A percentile compares a stretch with the other conserved stretches of the same genome.
These are phyloP conservation scores for Gastrodia elata DNA, from an alignment of 106 monocot genomes.

Conservation along the genomic window DNA sequence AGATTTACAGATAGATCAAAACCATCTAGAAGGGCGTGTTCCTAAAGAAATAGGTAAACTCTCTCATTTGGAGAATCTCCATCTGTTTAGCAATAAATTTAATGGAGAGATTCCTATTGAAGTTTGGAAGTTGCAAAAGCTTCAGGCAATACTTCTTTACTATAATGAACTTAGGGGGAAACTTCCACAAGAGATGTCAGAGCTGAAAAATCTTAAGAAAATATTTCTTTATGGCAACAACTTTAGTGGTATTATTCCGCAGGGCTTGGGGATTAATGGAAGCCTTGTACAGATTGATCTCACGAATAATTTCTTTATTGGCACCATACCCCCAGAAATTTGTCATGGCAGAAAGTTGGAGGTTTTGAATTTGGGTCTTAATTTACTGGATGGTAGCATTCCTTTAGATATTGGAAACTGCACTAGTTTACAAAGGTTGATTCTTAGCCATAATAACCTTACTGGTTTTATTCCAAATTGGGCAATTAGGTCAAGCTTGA, in stretches of 20 bases:
- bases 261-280: slow-evolving; percentile 42
- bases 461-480: slow-evolving; percentile 46
- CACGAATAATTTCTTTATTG: slow-evolving; percentile 48
- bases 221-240: slow-evolving; percentile 54
- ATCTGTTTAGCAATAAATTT: slow-evolving; percentile 46
- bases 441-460: slow-evolving; percentile 51
- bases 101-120: slow-evolving; percentile 58
- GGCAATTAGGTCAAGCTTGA: slow-evolving; percentile 17
- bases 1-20: slow-evolving; percentile 33
- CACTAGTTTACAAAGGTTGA: slow-evolving; percentile 44
- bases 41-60: slow-evolving; percentile 52
- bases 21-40: slow-evolving; percentile 54
- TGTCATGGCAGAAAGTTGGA: slow-evolving; percentile 36
- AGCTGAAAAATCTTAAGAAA: slow-evolving; percentile 48
- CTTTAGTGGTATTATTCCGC: slow-evolving; percentile 63
- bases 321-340: slow-evolving; percentile 54
- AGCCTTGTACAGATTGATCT: slow-evolving; percentile 46
- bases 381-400: slow-evolving; percentile 51
- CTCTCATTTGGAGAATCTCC: slow-evolving; percentile 29
- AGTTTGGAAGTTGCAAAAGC: slow-evolving; percentile 50
- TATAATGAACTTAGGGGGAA: slow-evolving; percentile 51
- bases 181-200: slow-evolving; percentile 39
- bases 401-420: slow-evolving; percentile 49
- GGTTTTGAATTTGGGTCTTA: slow-evolving; percentile 40
- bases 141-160: slow-evolving; percentile 45